A percentile compares a stretch with the other conserved stretches of the same genome.
Evolutionary conservation across 1,139 yeast genomes (phyloP).

Genomic region (Yamadazyma friedrichii): DNA sequence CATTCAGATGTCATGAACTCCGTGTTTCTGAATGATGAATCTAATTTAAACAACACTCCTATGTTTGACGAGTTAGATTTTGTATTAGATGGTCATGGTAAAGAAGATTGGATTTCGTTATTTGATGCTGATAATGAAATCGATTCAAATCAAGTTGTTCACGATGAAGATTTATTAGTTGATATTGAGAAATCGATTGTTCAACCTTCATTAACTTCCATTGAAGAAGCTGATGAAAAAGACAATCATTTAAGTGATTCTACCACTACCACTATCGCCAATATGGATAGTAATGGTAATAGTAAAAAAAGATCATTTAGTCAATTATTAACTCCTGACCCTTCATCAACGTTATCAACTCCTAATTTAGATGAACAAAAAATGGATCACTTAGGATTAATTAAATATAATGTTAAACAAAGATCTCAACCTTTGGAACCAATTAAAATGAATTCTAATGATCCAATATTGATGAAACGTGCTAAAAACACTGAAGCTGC

Average conservation of each 20-base stretch:
- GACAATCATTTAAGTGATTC: conserved; percentile 7
- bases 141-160: conserved; percentile 27
- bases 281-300: conserved; percentile 2
- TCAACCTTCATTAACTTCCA: background rate
- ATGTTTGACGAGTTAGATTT: conserved; percentile 61
- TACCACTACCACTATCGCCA: conserved; percentile 3
- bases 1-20: conserved; percentile 63
- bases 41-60: conserved; percentile 52
- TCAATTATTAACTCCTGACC: conserved; percentile 35
- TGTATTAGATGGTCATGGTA: conserved; percentile 45
- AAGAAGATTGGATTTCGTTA: conserved; percentile 63
- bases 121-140: conserved; percentile 43
- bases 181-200: conserved; percentile 13
- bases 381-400: conserved; percentile 62
- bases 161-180: conserved; percentile 20
- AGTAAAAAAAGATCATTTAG: conserved; percentile 10
- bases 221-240: conserved; percentile 2
- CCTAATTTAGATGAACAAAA: conserved; percentile 23
- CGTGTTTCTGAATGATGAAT: conserved; percentile 50
- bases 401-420: conserved; percentile 63
- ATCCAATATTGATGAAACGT: conserved; percentile 74
- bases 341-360: conserved; percentile 34
- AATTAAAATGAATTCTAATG: conserved; percentile 53
- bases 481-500: conserved; percentile 98
- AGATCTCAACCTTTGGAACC: conserved; percentile 65